phyloP scores from a whole-genome alignment of 768 basidiomycete genomes.

The Xerocomus potaroensis region DNA sequence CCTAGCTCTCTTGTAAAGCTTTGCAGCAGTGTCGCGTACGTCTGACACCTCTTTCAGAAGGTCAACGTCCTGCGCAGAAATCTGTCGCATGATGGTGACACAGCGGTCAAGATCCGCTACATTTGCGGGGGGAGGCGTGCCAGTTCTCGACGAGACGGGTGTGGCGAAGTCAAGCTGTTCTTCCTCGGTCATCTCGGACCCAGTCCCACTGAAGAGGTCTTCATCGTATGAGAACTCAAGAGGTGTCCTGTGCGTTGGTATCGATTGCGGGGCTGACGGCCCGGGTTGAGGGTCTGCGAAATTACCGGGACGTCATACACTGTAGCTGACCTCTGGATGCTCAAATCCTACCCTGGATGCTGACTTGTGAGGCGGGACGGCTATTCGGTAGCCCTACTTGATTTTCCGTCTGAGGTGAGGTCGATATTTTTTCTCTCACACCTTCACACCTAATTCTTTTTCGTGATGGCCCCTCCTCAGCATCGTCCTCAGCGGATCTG shows the following conservation, averaged over 20 bases:
- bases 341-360: not conserved
- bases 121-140: slow-evolving; percentile 17
- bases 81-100: slow-evolving; percentile 25
- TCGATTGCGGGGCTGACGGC: not conserved
- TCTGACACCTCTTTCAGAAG: slow-evolving; percentile 8
- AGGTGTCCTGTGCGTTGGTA: not conserved
- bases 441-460: slow-evolving; percentile 12
- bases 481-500: slow-evolving; percentile 8
- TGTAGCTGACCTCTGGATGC: not conserved
- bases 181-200: slow-evolving; percentile 23
- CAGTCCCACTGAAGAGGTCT: slow-evolving; percentile 16
- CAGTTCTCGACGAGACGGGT: slow-evolving; percentile 21
- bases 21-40: slow-evolving; percentile 16
- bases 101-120: slow-evolving; percentile 17
- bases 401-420: not conserved
- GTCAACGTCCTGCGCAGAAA: slow-evolving; percentile 16
- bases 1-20: slow-evolving; percentile 17
- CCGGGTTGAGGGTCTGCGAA: slow-evolving; percentile 1
- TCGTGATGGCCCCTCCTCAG: slow-evolving; percentile 10
- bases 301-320: not conserved
- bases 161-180: slow-evolving; percentile 17
- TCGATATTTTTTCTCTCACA: not conserved
- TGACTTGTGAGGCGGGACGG: not conserved
- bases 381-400: not conserved
- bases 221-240: not conserved